Evolutionary conservation across 2,329 filamentous ascomycete species (phyloP), one percentile per base, ranked within the genome.

Genomic region (Metarhizium humberi): DNA sequence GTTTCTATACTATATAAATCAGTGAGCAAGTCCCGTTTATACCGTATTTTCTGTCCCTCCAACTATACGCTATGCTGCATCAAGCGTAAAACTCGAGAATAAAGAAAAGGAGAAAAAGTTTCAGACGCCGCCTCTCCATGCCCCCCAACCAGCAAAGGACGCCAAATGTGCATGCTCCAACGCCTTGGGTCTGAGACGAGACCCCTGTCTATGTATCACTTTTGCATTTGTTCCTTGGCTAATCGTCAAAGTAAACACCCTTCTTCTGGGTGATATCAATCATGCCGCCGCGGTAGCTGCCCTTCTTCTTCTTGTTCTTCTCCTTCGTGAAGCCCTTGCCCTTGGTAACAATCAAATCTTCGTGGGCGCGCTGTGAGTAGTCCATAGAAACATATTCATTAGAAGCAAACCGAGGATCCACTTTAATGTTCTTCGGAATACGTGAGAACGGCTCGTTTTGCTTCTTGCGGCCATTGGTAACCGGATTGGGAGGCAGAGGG

Each of bases 281-380:
- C 53, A 80, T 73, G 6, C 94, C 94, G 48, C 94, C 94, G 50
- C 88, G 85, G 78, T 96, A 99, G 61, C 87, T 90, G 52, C 94
- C 94, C 63, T 85, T 80, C 80, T 91, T 92, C 81, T 91, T 94
- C 80, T 99, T 99, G 75, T 99, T 99, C 85, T 99, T 99, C 78
- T 97, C 94, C 78, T 99, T 99, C 57, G 92, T 97, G 74, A 99
- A 99, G 4, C 90, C 91, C 76, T 96, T 97, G 65, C 94, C 94
- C 69, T 87, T 90, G 36, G 92, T 97, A 43, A 96, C 82, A 51
- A 91, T 89, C 59, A 99, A 75, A 68, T 96, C 92, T 62, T 90
- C 82, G 67, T 92, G 89, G 8, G 95, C 95, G 63, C 85, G 85
- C 64, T 94, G 87, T 29, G 92, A 92, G 73, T 97, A 99, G 60